Evolutionary conservation across 2,329 filamentous ascomycete species (phyloP).

Genomic region (Aspergillus bombycis): DNA sequence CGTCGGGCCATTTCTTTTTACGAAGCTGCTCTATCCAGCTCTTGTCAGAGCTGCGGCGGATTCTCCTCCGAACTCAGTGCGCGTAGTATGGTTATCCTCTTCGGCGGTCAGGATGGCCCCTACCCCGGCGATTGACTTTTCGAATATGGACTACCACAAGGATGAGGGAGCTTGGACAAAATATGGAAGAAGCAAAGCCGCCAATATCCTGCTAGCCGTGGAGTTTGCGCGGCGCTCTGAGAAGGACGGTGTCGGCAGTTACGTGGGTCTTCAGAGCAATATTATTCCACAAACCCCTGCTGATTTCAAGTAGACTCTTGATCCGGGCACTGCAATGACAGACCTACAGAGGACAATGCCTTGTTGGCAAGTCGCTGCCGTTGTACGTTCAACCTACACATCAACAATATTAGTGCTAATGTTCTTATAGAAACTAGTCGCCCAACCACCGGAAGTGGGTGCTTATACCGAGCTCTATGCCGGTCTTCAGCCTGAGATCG

Average conservation of each 20-base stretch:
- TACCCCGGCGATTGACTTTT: slow-evolving; percentile 22
- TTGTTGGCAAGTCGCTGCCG: not conserved
- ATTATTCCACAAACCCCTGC: not conserved
- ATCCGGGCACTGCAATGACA: slow-evolving; percentile 15
- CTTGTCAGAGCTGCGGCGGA: slow-evolving; percentile 33
- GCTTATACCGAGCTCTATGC: slow-evolving; percentile 29
- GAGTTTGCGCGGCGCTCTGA: slow-evolving; percentile 18
- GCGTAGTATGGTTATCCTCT: slow-evolving; percentile 40
- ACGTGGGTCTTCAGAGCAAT: slow-evolving; percentile 11
- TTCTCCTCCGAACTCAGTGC: slow-evolving; percentile 28
- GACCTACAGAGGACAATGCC: slow-evolving; percentile 16
- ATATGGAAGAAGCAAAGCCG: slow-evolving; percentile 27
- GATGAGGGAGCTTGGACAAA: slow-evolving; percentile 18
- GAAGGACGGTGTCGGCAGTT: slow-evolving; percentile 21
- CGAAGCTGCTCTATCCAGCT: slow-evolving; percentile 32
- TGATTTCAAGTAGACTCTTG: slow-evolving; percentile 8
- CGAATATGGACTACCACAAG: slow-evolving; percentile 21
- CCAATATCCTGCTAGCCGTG: slow-evolving; percentile 22
- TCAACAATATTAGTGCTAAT: not conserved
- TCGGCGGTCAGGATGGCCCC: slow-evolving; percentile 27
- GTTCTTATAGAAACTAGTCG: not conserved
- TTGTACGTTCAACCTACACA: not conserved
- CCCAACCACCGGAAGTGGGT: slow-evolving; percentile 13
- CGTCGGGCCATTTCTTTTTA: slow-evolving; percentile 33
- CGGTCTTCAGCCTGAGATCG: slow-evolving; percentile 5